phyloP scores from a whole-genome alignment of 352 stramenopile species.

The Globisporangium parvum region DNA sequence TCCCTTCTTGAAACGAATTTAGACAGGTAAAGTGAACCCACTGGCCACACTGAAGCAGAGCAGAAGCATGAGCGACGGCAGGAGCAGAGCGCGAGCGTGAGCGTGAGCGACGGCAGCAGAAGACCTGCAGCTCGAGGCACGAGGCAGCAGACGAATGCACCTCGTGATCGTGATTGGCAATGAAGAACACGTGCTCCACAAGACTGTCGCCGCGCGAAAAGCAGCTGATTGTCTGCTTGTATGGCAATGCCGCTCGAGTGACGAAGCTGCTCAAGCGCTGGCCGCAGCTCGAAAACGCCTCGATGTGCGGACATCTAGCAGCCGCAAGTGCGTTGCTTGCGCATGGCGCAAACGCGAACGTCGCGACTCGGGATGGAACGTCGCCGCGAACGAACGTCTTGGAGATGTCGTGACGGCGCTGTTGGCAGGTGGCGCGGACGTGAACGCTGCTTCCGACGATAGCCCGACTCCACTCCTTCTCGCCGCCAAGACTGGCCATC shows the following conservation, averaged over 20 bases:
- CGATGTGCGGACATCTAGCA: too few species aligned
- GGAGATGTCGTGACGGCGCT: background rate
- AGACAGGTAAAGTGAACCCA: too few species aligned
- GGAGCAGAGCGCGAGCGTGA: too few species aligned
- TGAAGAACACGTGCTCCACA: background rate
- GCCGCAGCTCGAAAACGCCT: background rate
- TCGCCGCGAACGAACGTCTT: background rate
- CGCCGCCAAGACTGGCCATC: background rate
- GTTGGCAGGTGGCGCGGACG: background rate
- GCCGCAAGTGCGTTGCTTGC: background rate
- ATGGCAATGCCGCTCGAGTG: background rate
- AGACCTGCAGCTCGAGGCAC: too few species aligned
- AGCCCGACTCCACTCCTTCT: background rate
- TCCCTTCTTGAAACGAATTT: too few species aligned
- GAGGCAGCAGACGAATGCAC: background rate
- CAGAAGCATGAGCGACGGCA: too few species aligned
- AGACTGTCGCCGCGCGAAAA: background rate
- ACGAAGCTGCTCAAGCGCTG: background rate
- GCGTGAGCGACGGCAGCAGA: background rate
- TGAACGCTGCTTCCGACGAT: background rate
- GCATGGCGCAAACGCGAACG: background rate
- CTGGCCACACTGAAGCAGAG: too few species aligned
- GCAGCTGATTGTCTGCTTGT: background rate
- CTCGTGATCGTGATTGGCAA: background rate
- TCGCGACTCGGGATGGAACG: background rate